Evolutionary conservation across 2,329 filamentous ascomycete species (phyloP).

Genomic region (Ascochyta viciae-villosae): DNA sequence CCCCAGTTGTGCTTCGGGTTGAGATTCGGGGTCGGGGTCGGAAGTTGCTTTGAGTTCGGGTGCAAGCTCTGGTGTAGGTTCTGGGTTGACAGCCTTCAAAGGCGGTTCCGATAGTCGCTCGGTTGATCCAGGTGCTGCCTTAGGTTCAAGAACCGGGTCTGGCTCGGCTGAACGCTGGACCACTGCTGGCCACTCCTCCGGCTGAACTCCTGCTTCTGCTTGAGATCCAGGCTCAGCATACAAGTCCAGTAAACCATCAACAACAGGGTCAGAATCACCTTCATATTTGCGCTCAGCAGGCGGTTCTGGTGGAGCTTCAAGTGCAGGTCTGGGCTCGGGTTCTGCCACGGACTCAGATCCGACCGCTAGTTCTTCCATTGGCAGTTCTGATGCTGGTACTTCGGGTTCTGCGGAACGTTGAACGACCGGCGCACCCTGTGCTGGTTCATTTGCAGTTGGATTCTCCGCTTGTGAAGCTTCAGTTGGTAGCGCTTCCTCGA

Average conservation of each 20-base stretch:
- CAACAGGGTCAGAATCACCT: background rate
- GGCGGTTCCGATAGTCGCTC: no score
- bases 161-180: constrained; percentile 9
- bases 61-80: background rate
- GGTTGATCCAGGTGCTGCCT: constrained; percentile 1
- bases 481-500: background rate
- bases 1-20: background rate
- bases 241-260: background rate
- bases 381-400: background rate
- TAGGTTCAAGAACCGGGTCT: constrained; percentile 1
- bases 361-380: constrained; percentile 7
- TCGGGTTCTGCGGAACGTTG: background rate
- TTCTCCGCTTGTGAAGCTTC: background rate
- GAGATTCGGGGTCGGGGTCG: background rate
- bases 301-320: background rate
- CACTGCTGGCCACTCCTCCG: constrained; percentile 11
- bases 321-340: constrained; percentile 11
- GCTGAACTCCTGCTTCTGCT: background rate
- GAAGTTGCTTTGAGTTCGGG: background rate
- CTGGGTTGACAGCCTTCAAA: background rate
- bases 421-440: background rate
- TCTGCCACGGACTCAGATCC: background rate
- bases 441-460: background rate
- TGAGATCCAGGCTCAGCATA: constrained; percentile 6
- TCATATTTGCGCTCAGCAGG: constrained; percentile 3